phyloP scores from a whole-genome alignment of 1,284 basidiomycete genomes.

The Ganoderma boninense region DNA sequence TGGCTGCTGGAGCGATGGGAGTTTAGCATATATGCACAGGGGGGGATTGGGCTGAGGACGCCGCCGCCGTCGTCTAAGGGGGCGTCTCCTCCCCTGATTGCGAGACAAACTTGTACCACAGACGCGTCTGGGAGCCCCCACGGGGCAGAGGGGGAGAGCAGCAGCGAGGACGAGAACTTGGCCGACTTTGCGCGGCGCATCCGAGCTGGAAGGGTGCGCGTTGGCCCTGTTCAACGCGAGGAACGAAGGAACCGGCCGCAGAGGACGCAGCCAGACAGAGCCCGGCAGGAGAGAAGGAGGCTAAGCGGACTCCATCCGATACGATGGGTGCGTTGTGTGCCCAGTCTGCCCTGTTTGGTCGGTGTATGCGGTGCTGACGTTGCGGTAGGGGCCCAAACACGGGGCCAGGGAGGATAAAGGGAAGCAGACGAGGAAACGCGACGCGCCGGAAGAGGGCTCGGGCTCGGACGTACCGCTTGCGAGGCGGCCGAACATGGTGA shows the following conservation, averaged over 20 bases:
- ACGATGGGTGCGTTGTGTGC: background rate
- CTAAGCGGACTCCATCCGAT: background rate
- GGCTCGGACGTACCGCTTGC: background rate
- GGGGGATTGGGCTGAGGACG: slow-evolving; percentile 8
- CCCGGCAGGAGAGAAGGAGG: background rate
- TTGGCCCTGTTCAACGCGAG: background rate
- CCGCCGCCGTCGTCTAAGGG: slow-evolving; percentile 7
- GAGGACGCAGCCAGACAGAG: background rate
- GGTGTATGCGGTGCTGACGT: background rate
- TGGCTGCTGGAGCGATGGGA: background rate
- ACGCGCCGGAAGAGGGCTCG: slow-evolving; percentile 1
- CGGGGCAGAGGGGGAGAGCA: background rate
- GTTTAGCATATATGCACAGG: background rate
- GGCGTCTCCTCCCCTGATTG: background rate
- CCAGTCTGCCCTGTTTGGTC: background rate
- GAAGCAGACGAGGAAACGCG: background rate
- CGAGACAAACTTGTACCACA: background rate
- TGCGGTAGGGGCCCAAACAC: background rate
- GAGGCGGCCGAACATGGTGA: background rate
- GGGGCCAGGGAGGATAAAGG: background rate
- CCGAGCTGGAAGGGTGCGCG: background rate
- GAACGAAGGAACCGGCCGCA: background rate
- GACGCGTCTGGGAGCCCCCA: background rate
- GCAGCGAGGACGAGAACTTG: slow-evolving; percentile 8
- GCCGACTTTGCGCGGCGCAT: slow-evolving; percentile 2